Conservation (phyloP, 257 asterid genomes). For the Oldenlandia corymbosa region DNA sequence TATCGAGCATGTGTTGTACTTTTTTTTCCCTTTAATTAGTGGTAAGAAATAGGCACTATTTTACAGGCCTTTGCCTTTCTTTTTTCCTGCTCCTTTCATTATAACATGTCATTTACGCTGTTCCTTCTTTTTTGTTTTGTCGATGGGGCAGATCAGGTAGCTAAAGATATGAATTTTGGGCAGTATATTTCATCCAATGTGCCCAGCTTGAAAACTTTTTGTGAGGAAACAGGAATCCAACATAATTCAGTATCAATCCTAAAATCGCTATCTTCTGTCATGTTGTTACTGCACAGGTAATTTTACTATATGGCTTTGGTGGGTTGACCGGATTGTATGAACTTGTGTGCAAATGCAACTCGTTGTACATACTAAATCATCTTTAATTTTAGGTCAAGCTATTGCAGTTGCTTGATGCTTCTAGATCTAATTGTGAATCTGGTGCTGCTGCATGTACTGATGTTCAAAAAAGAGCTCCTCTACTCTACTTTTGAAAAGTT, state of each 20-base stretch:
- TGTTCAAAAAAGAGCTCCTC: not conserved
- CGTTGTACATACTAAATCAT: not conserved
- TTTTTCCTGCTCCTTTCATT: not conserved
- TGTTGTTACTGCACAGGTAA: conserved; percentile 78
- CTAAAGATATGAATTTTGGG: conserved; percentile 53
- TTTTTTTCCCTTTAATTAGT: no score
- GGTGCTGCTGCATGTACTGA: not conserved
- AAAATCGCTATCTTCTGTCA: conserved; percentile 64
- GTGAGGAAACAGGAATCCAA: conserved; percentile 44
- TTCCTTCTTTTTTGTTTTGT: conserved; percentile 12
- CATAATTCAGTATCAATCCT: conserved; percentile 54
- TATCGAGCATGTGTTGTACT: conserved; percentile 5
- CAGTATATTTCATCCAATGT: conserved; percentile 68
- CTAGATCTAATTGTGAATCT: not conserved
- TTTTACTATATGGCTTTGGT: not conserved
- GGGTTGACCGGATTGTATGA: not conserved
- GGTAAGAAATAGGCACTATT: no score
- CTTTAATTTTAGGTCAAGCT: not conserved
- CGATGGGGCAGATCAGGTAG: conserved; percentile 53
- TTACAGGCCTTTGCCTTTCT: not conserved
- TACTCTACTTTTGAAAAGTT: not conserved
- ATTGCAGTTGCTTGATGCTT: not conserved
- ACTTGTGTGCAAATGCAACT: not conserved
- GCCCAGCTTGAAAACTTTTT: conserved; percentile 62
- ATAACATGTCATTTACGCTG: not conserved